A percentile compares a stretch with the other conserved stretches of the same genome.
Evolutionary conservation across 2,329 filamentous ascomycete species (phyloP).

Genomic region (Sclerotinia spermophila): DNA sequence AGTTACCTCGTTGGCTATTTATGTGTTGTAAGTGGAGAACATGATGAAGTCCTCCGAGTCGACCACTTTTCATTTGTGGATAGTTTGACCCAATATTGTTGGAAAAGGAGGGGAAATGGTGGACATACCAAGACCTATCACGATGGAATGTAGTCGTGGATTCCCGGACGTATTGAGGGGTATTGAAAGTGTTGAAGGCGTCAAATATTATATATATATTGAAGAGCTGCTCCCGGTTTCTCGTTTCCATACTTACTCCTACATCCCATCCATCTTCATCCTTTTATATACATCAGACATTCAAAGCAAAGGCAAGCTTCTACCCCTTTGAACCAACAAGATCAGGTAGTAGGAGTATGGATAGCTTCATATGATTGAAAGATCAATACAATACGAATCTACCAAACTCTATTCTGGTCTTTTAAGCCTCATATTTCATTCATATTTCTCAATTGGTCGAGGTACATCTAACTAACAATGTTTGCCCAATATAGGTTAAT

Average conservation of each 20-base stretch:
- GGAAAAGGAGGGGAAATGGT: conserved; percentile 2
- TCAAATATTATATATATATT: background rate
- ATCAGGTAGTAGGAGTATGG: background rate
- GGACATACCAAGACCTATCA: background rate
- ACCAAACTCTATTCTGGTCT: background rate
- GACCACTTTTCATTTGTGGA: conserved; percentile 12
- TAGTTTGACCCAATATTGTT: conserved; percentile 1
- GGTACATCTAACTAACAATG: background rate
- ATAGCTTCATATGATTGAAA: background rate
- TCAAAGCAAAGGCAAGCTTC: conserved; percentile 4
- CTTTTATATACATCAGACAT: background rate
- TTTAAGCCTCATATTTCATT: background rate
- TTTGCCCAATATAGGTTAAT: background rate
- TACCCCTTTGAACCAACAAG: background rate
- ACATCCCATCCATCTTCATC: background rate
- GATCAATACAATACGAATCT: background rate
- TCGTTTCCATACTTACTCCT: background rate
- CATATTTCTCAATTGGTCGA: background rate
- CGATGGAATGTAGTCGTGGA: background rate
- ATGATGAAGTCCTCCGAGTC: background rate
- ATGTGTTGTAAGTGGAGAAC: background rate
- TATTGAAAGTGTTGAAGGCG: background rate
- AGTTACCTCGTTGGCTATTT: background rate
- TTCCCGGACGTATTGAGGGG: background rate
- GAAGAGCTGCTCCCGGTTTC: background rate